A percentile compares a stretch with the other conserved stretches of the same genome.
phyloP scores from a whole-genome alignment of 2,329 filamentous ascomycete species.

The Nannizziopsis arthrosporioides region DNA sequence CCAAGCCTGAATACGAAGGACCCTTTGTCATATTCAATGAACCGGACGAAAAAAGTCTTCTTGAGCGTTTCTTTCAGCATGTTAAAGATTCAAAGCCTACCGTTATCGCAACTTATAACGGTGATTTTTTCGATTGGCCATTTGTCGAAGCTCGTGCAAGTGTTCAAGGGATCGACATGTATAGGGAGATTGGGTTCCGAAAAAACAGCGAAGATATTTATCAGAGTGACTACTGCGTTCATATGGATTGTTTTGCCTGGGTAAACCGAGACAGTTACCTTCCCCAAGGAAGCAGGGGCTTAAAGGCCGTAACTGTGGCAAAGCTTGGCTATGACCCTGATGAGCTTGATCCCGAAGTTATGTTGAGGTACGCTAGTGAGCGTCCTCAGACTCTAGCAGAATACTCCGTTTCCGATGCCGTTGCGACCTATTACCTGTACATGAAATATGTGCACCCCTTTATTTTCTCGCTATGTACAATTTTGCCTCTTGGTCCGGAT shows the following conservation, averaged over 20 bases:
- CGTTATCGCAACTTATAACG: conserved; percentile 99
- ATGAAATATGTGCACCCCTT: conserved; percentile 99
- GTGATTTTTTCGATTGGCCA: conserved; percentile 99
- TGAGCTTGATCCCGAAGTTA: conserved; percentile 90
- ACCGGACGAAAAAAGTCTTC: conserved; percentile 71
- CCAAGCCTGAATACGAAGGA: conserved; percentile 88
- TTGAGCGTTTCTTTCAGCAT: conserved; percentile 90
- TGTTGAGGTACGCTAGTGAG: conserved; percentile 81
- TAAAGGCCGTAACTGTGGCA: conserved; percentile 95
- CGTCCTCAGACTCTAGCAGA: conserved; percentile 88
- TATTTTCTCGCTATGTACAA: conserved; percentile 96
- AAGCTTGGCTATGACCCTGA: conserved; percentile 98
- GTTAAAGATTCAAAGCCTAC: conserved; percentile 91
- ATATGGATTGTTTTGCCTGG: conserved; percentile 99
- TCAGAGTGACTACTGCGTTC: conserved; percentile 87
- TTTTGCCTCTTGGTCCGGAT: conserved; percentile 83
- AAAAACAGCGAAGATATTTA: conserved; percentile 95
- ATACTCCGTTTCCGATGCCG: conserved; percentile 97
- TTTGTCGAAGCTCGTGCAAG: conserved; percentile 91
- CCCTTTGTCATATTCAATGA: conserved; percentile 99
- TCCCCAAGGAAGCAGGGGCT: conserved; percentile 87
- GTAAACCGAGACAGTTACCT: conserved; percentile 97
- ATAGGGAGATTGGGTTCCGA: conserved; percentile 91
- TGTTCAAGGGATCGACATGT: conserved; percentile 96
- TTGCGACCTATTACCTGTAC: conserved; percentile 97